Base-by-base conservation (phyloP, 192 early-diverging fungal genomes). In the Coemansia reversa region DNA sequence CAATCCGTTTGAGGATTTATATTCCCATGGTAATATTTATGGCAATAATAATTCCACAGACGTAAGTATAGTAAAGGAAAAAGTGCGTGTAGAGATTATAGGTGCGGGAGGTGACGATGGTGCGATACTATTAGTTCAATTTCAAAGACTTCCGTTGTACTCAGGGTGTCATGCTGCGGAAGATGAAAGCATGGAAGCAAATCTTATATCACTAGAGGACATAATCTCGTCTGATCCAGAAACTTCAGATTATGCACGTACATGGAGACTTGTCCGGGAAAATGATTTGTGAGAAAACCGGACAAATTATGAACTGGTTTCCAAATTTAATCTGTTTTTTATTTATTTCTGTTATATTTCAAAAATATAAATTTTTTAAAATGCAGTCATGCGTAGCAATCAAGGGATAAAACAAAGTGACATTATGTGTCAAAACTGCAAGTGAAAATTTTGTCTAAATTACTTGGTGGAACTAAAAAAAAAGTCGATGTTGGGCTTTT, bases 151-250 rank as follows among this genome's bases (percentile, higher is more conserved):
- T 5, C n/a, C 23, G 23, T 16, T 35, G 2, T 14, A 27, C 9
- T 25, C 22, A 9, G 45, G 39, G 2, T 25, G 9, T 7, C 29
- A 5, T 47, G 58, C 45, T 19, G 29, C 27, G 3, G 51, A 63
- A 16, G 20, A 12, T 25, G 66, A 52, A 5, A 51, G 66, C 49
- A 56, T 16, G 12, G 39, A 45, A 45, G 1, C 14, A 2, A 16
- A 2, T 9, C 14, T 16, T 45, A 45, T 69, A 52, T 66, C 67
- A 20, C 59, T 75, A 19, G 73, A 63, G 9, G 63, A 69, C 1
- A 69, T 75, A 19, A 52, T 75, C n/a, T 75, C 59, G 12, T 69
- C 73, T 0, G 73, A 75, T 16, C 42, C 63, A 0, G 67, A 65
- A 7, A 75, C 54, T 1, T 57, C 58, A 0, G 62, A 74, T 16